Percentiles rank a stretch among this genome's conserved stretches.
These are phyloP conservation scores for Aspergillus neotritici DNA, from an alignment of 2,329 filamentous ascomycete species.

Conservation along the genomic window DNA sequence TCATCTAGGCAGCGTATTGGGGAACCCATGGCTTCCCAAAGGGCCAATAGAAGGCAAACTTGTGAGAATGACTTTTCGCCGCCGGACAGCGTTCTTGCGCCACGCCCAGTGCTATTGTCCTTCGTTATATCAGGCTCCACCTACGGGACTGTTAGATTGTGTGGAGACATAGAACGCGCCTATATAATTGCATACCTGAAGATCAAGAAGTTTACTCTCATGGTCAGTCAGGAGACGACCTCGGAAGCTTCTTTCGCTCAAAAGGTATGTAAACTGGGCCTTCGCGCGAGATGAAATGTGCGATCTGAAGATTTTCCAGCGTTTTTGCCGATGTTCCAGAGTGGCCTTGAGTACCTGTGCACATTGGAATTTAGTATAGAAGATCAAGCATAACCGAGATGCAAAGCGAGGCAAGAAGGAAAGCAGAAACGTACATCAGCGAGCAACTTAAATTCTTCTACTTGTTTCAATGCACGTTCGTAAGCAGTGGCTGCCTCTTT, in stretches of 20 bases:
- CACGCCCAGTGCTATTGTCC: conserved; percentile 60
- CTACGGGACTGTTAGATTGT: conserved; percentile 24
- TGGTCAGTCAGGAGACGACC: conserved; percentile 78
- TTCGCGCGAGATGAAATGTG: conserved; percentile 81
- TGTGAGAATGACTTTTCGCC: conserved; percentile 98
- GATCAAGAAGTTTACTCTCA: conserved; percentile 63
- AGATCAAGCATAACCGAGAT: conserved; percentile 8
- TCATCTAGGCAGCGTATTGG: conserved; percentile 93
- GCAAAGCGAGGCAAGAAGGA: not conserved
- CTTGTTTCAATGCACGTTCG: conserved; percentile 32
- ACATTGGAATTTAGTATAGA: conserved; percentile 2
- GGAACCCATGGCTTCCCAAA: conserved; percentile 98
- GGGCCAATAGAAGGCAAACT: conserved; percentile 82
- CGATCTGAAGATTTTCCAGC: conserved; percentile 76
- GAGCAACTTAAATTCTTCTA: conserved; percentile 34
- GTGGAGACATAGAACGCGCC: not conserved
- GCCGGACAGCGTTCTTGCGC: conserved; percentile 87
- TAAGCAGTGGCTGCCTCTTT: conserved; percentile 33
- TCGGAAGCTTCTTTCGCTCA: conserved; percentile 83
- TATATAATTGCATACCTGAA: conserved; percentile 52
- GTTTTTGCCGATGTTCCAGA: conserved; percentile 61
- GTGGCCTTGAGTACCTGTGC: conserved; percentile 52
- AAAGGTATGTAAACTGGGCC: conserved; percentile 78
- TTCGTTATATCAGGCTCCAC: conserved; percentile 65
- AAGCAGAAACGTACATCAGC: conserved; percentile 39